phyloP scores from a whole-genome alignment of 176 grass and related monocot species.

The Oryza officinalis region DNA sequence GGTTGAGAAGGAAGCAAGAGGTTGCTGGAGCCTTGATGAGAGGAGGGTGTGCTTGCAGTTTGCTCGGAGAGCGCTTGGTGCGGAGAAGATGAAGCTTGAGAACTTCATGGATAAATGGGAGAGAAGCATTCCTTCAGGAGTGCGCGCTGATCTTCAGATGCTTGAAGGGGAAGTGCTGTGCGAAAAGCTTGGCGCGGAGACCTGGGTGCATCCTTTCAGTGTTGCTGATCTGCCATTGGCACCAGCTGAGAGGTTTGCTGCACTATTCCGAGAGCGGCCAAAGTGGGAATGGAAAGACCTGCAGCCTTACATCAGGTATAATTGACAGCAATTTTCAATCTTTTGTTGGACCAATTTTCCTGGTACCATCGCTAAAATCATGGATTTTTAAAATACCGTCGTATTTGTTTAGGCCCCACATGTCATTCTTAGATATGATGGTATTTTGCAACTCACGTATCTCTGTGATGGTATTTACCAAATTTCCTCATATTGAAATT shows the following conservation, averaged over 20 bases:
- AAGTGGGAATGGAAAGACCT: slow-evolving; percentile 95
- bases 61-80: slow-evolving; percentile 50
- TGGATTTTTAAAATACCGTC: too few relatives aligned
- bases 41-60: slow-evolving; percentile 68
- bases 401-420: too few relatives aligned
- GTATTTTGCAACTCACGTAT: too few relatives aligned
- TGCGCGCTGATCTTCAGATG: slow-evolving; percentile 72
- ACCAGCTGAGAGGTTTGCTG: slow-evolving; percentile 66
- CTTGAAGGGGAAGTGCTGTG: slow-evolving; percentile 83
- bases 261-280: slow-evolving; percentile 63
- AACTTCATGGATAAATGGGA: slow-evolving; percentile 80
- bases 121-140: slow-evolving; percentile 64
- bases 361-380: too few relatives aligned
- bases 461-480: too few relatives aligned
- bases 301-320: slow-evolving; percentile 92
- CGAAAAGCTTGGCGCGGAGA: slow-evolving; percentile 80
- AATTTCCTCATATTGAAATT: neutral
- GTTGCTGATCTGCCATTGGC: slow-evolving; percentile 60
- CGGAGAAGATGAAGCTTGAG: slow-evolving; percentile 77
- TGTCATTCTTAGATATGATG: too few relatives aligned
- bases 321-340: neutral
- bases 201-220: slow-evolving; percentile 81
- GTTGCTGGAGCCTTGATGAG: slow-evolving; percentile 70
- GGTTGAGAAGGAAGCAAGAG: slow-evolving; percentile 39
- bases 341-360: neutral